A percentile compares a stretch with the other conserved stretches of the same genome.
Evolutionary conservation across 176 grass and related monocot species (phyloP).

Genomic region (Oryza meridionalis): DNA sequence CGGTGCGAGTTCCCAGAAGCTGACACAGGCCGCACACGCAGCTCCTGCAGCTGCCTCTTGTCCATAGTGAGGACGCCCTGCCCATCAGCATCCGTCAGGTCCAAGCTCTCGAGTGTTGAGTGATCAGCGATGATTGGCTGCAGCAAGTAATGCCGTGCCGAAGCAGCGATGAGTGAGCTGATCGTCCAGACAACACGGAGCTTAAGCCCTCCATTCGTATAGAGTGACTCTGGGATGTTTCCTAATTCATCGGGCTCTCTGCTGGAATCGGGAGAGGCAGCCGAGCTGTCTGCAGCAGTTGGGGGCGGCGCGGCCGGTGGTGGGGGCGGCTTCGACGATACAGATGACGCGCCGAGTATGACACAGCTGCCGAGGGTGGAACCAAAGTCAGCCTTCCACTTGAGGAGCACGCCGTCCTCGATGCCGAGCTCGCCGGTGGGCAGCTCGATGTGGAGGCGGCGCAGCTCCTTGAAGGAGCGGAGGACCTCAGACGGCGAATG

Average conservation of each 20-base stretch:
- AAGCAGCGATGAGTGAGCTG: slow-evolving; percentile 86
- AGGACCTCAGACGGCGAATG: slow-evolving; percentile 94
- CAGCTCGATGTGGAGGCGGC: slow-evolving; percentile 77
- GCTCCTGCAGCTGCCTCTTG: slow-evolving; percentile 68
- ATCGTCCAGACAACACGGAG: slow-evolving; percentile 93
- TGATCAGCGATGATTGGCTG: slow-evolving; percentile 74
- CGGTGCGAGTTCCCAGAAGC: slow-evolving; percentile 65
- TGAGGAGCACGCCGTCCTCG: slow-evolving; percentile 83
- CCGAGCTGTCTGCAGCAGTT: neutral
- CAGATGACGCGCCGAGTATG: slow-evolving; percentile 73
- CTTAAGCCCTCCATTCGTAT: slow-evolving; percentile 66
- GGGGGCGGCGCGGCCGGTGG: neutral
- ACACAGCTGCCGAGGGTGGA: slow-evolving; percentile 82
- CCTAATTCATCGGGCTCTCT: slow-evolving; percentile 48
- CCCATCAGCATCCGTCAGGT: slow-evolving; percentile 72
- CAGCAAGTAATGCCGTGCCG: slow-evolving; percentile 84
- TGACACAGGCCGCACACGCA: slow-evolving; percentile 57
- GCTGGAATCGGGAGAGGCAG: slow-evolving; percentile 4
- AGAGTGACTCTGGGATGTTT: slow-evolving; percentile 67
- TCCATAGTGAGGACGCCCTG: slow-evolving; percentile 89
- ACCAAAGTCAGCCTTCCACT: slow-evolving; percentile 87
- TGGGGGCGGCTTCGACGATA: slow-evolving; percentile 37
- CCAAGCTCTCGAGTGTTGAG: slow-evolving; percentile 62
- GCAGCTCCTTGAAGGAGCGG: slow-evolving; percentile 81
- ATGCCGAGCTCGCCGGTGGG: slow-evolving; percentile 80